These are phyloP conservation scores for Tolypocladium ophioglossoides DNA, from an alignment of 2,329 filamentous ascomycete genomes.

Conservation along the genomic window DNA sequence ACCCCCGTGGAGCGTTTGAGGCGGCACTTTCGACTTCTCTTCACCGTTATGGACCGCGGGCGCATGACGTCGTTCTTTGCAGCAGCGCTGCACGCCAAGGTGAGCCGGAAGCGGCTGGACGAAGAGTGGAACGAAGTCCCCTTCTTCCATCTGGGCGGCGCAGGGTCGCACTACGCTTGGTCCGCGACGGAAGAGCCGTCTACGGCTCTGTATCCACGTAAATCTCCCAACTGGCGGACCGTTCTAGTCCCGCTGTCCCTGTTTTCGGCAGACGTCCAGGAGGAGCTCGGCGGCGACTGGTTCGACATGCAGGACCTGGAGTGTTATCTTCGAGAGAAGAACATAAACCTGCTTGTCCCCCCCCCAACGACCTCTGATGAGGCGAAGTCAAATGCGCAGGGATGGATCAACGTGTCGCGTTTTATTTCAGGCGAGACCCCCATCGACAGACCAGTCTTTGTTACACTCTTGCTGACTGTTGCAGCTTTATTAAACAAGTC, in stretches of 20 bases:
- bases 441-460: neutral
- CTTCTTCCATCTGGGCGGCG: slow-evolving; percentile 53
- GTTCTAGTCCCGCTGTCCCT: slow-evolving; percentile 3
- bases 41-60: slow-evolving; percentile 4
- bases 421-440: neutral
- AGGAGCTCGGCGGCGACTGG: slow-evolving; percentile 7
- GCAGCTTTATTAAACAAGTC: slow-evolving; percentile 5
- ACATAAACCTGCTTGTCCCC: slow-evolving; percentile 1
- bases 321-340: slow-evolving; percentile 4
- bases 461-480: neutral
- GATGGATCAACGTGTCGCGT: neutral
- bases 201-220: neutral
- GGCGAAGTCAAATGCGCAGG: neutral
- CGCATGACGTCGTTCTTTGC: slow-evolving; percentile 6
- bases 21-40: slow-evolving; percentile 5
- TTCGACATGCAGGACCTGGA: slow-evolving; percentile 10
- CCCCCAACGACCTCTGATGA: neutral
- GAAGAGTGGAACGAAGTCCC: slow-evolving; percentile 21
- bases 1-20: slow-evolving; percentile 2
- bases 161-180: slow-evolving; percentile 35
- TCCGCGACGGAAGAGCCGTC: neutral
- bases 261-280: slow-evolving; percentile 4
- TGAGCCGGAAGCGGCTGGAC: neutral
- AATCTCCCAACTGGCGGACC: neutral
- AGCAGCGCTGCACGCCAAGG: slow-evolving; percentile 4